Evolutionary conservation across 208 protist species (phyloP).

Genomic region (Blechomonas ayalai): DNA sequence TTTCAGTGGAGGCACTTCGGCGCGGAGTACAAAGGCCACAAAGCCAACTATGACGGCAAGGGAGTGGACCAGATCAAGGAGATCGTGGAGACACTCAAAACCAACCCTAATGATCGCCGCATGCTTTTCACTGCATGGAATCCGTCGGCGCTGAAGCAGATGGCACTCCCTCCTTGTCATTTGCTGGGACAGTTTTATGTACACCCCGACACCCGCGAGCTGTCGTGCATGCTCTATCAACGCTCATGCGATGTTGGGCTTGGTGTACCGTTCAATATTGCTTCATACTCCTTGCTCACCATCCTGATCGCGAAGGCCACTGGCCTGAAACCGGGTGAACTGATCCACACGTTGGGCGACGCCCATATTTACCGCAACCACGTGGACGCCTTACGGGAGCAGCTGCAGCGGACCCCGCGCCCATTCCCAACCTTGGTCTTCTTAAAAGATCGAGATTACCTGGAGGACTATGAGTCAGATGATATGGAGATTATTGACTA

Average conservation of each 20-base stretch:
- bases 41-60: conserved; percentile 89
- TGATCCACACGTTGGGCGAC: conserved; percentile 97
- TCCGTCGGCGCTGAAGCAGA: conserved; percentile 87
- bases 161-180: conserved; percentile 99
- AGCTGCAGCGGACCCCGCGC: conserved; percentile 87
- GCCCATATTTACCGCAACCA: conserved; percentile 98
- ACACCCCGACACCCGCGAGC: conserved; percentile 72
- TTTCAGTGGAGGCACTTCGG: conserved; percentile 99
- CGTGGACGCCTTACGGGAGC: conserved; percentile 93
- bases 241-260: conserved; percentile 96
- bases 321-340: conserved; percentile 93
- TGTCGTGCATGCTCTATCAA: conserved; percentile 94
- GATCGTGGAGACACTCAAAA: conserved; percentile 89
- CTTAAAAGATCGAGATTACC: conserved; percentile 48
- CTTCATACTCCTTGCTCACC: conserved; percentile 95
- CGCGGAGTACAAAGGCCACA: conserved; percentile 81
- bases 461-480: conserved; percentile 90
- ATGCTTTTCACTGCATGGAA: conserved; percentile 98
- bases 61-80: conserved; percentile 95
- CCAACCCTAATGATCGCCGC: conserved; percentile 92
- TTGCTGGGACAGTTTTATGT: conserved; percentile 97
- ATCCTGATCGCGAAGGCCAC: conserved; percentile 90
- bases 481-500: conserved; percentile 96
- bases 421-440: conserved; percentile 91
- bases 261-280: conserved; percentile 99